These are phyloP conservation scores for Cordyceps javanica DNA, from an alignment of 2,329 filamentous ascomycete species.

Conservation along the genomic window DNA sequence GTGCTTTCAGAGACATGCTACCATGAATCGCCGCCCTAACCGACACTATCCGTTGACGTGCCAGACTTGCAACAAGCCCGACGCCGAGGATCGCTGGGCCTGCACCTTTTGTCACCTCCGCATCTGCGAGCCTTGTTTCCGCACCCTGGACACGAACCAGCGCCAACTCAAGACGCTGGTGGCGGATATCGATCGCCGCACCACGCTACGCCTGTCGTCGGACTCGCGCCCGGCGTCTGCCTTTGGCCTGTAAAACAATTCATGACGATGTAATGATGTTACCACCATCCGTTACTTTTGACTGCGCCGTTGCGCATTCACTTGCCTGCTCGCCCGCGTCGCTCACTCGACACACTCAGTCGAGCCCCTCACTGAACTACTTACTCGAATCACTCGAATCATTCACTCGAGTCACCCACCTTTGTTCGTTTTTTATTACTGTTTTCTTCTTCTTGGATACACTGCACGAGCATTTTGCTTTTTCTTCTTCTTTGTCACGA, in stretches of 20 bases:
- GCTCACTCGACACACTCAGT: no score
- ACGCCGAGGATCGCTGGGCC: conserved; percentile 38
- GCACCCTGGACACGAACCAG: conserved; percentile 33
- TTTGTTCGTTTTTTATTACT: no score
- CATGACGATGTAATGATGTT: neutral
- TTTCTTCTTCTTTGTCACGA: no score
- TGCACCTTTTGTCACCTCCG: conserved; percentile 47
- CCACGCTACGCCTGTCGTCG: neutral
- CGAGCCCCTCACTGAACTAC: no score
- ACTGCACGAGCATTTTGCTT: no score
- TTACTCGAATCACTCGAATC: no score
- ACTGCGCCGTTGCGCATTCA: no score
- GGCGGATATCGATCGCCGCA: conserved; percentile 19
- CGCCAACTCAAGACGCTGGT: conserved; percentile 39
- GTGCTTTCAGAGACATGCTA: conserved; percentile 43
- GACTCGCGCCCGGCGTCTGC: neutral
- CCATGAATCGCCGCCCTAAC: conserved; percentile 44
- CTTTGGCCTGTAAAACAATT: neutral
- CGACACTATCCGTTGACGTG: conserved; percentile 45
- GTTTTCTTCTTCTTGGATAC: no score
- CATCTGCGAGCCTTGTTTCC: conserved; percentile 44
- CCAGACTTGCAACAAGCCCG: conserved; percentile 43
- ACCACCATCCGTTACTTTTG: no score
- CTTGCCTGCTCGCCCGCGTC: no score
- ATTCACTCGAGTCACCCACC: no score